phyloP scores from a whole-genome alignment of 2,329 filamentous ascomycete genomes.

The Aspergillus bombycis region DNA sequence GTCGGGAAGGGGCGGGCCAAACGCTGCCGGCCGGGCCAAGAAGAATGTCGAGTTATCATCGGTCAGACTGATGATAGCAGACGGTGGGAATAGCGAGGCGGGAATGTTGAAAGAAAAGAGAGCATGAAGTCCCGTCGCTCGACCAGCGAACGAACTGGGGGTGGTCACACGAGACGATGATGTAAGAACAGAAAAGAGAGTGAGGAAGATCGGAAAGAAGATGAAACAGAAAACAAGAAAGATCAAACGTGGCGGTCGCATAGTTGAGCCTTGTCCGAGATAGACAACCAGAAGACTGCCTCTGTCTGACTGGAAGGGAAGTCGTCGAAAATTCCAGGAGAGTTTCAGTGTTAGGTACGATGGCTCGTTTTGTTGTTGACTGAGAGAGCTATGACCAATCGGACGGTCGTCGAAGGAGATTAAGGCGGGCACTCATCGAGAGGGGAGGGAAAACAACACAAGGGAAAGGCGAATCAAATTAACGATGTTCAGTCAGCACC shows the following conservation, averaged over 20 bases:
- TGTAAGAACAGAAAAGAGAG: conserved; percentile 50
- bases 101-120: conserved; percentile 74
- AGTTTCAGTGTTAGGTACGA: background rate
- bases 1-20: conserved; percentile 76
- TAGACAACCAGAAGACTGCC: conserved; percentile 10
- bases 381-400: conserved; percentile 35
- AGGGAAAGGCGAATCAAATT: conserved; percentile 15
- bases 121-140: conserved; percentile 54
- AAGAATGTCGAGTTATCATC: conserved; percentile 99
- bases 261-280: conserved; percentile 28
- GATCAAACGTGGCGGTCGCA: conserved; percentile 53
- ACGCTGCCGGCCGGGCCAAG: conserved; percentile 87
- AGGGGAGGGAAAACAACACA: conserved; percentile 18
- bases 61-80: conserved; percentile 92
- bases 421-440: conserved; percentile 40
- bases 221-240: conserved; percentile 51
- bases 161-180: conserved; percentile 42
- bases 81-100: conserved; percentile 89
- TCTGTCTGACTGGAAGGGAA: conserved; percentile 3
- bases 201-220: conserved; percentile 52
- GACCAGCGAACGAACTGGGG: conserved; percentile 40
- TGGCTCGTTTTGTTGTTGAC: conserved; percentile 1
- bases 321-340: background rate
- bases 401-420: conserved; percentile 33
- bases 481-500: background rate